These are phyloP conservation scores for Podospora australis DNA, from an alignment of 495 filamentous ascomycete genomes.

Conservation along the genomic window DNA sequence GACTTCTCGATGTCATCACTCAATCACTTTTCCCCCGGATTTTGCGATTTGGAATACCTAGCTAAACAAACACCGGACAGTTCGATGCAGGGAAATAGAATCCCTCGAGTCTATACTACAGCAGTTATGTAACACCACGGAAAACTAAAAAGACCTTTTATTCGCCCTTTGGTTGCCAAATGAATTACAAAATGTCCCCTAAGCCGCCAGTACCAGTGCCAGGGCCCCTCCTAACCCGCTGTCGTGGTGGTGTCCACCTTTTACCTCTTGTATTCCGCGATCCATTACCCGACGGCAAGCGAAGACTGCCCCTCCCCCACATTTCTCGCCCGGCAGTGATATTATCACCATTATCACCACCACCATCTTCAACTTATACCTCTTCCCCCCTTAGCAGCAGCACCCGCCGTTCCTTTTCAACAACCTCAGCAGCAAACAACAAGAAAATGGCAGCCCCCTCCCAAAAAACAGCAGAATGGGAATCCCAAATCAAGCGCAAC, in stretches of 20 bases:
- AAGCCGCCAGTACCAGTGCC: no score
- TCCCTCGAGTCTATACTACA: no score
- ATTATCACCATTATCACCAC: not conserved
- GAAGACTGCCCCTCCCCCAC: conserved; percentile 14
- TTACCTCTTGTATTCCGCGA: conserved; percentile 11
- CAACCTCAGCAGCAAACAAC: not conserved
- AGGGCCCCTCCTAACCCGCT: conserved; percentile 6
- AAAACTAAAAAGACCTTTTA: no score
- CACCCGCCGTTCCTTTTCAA: not conserved
- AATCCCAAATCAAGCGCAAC: conserved; percentile 52
- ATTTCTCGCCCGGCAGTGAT: not conserved
- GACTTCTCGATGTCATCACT: no score
- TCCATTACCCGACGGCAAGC: conserved; percentile 23
- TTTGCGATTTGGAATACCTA: no score
- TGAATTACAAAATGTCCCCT: no score
- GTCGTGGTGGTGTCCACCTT: no score
- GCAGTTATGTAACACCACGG: no score
- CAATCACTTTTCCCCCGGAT: no score
- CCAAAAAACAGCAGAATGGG: conserved; percentile 24
- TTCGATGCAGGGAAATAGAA: no score
- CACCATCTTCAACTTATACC: not conserved
- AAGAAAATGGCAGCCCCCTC: conserved; percentile 16
- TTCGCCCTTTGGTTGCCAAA: no score
- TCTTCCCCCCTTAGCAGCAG: not conserved
- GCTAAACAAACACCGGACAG: no score